phyloP scores from a whole-genome alignment of 805 yeast species.

The Lipomyces yamadae region DNA sequence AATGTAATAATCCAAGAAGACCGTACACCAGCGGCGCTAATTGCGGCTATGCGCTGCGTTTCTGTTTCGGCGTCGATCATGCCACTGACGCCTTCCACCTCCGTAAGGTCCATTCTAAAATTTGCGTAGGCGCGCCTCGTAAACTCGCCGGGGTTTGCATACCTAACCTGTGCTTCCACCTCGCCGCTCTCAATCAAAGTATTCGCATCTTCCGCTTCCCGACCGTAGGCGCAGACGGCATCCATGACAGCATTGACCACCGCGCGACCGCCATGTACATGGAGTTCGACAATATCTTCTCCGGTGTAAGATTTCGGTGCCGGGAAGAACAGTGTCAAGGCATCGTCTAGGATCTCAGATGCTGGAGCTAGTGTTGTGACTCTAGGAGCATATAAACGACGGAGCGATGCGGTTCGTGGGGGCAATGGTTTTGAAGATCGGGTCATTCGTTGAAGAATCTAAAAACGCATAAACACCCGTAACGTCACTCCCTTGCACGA shows the following conservation, averaged over 20 bases:
- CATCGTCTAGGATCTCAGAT: constrained; percentile 67
- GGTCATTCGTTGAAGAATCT: constrained; percentile 26
- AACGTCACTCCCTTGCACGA: constrained; percentile 1
- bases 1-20: background rate
- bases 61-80: constrained; percentile 95
- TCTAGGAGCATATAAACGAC: constrained; percentile 27
- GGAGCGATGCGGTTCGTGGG: constrained; percentile 26
- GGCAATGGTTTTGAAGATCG: constrained; percentile 15
- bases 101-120: constrained; percentile 81
- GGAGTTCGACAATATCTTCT: constrained; percentile 87
- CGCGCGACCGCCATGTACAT: constrained; percentile 92
- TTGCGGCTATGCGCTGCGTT: constrained; percentile 74
- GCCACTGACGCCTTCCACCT: constrained; percentile 87
- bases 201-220: constrained; percentile 40
- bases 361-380: constrained; percentile 12
- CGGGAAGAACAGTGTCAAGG: constrained; percentile 69
- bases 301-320: constrained; percentile 88
- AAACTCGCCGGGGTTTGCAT: constrained; percentile 94
- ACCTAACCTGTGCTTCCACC: constrained; percentile 53
- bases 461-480: constrained; percentile 46
- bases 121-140: constrained; percentile 84
- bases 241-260: constrained; percentile 69
- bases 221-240: constrained; percentile 53
- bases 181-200: background rate
- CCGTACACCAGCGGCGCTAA: constrained; percentile 60